Evolutionary conservation across 306 rosid genomes (phyloP).

Genomic region (Cicer judaicum): DNA sequence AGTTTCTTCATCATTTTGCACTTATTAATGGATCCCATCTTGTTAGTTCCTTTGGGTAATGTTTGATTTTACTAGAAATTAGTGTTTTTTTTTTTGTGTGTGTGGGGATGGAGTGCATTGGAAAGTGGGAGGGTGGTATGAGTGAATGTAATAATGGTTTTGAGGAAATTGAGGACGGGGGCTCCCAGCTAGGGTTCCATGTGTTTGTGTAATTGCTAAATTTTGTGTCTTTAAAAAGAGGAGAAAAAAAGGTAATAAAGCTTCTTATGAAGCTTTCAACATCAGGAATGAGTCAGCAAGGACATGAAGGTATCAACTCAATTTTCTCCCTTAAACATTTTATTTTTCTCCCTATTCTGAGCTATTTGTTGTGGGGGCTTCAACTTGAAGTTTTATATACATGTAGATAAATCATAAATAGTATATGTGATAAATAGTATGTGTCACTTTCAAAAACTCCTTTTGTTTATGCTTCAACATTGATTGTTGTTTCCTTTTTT

Average conservation of each 20-base stretch:
- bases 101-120: slow-evolving; percentile 49
- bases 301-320: slow-evolving; percentile 67
- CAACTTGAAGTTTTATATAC: background rate
- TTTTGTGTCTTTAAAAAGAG: slow-evolving; percentile 32
- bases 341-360: slow-evolving; percentile 1
- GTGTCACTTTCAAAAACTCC: slow-evolving; percentile 41
- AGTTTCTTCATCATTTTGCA: slow-evolving; percentile 32
- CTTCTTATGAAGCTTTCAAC: slow-evolving; percentile 80
- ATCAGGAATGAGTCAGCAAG: slow-evolving; percentile 85
- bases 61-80: slow-evolving; percentile 41
- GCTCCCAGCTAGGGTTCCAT: slow-evolving; percentile 57
- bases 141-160: slow-evolving; percentile 49
- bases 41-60: slow-evolving; percentile 32
- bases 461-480: slow-evolving; percentile 36
- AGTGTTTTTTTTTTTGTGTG: background rate
- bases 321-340: slow-evolving; percentile 23
- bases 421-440: background rate
- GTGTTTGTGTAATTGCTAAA: slow-evolving; percentile 41
- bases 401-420: slow-evolving; percentile 8
- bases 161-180: slow-evolving; percentile 34
- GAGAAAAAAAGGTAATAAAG: slow-evolving; percentile 47
- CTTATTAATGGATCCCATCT: slow-evolving; percentile 41
- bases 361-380: slow-evolving; percentile 43
- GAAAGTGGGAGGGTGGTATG: slow-evolving; percentile 43
- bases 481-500: slow-evolving; percentile 10